Conservation (phyloP, 2,329 filamentous ascomycete genomes). For the Penicillium sp. region DNA sequence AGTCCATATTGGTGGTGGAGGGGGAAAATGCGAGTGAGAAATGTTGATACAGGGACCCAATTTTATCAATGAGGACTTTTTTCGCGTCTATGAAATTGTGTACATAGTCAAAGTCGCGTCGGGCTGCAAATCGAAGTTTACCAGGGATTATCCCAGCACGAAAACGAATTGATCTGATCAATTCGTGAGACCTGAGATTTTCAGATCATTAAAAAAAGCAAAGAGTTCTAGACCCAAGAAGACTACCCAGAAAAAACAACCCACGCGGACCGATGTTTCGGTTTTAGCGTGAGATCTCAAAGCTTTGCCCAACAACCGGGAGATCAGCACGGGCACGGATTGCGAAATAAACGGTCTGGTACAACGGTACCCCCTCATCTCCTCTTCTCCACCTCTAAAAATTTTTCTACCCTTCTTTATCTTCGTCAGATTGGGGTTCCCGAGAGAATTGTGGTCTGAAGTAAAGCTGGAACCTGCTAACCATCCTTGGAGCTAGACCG, state of each 20-base stretch:
- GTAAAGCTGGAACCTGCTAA: not conserved
- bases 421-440: too few species aligned
- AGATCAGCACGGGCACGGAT: conserved; percentile 9
- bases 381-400: not conserved
- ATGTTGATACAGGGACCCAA: not conserved
- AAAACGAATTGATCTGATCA: not conserved
- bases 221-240: not conserved
- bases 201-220: not conserved
- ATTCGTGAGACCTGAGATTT: not conserved
- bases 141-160: not conserved
- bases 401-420: not conserved
- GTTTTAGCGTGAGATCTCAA: conserved; percentile 1
- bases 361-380: not conserved
- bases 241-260: not conserved
- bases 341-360: not conserved
- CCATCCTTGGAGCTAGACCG: not conserved
- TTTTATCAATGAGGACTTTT: not conserved
- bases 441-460: not conserved
- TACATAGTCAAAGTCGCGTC: not conserved
- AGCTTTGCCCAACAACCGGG: conserved; percentile 5
- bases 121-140: not conserved
- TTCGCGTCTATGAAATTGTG: not conserved
- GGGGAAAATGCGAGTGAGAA: not conserved
- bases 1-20: not conserved
- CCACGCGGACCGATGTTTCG: conserved; percentile 4